Evolutionary conservation across 805 yeast genomes (phyloP).

Genomic region (Myxozyma monticola): DNA sequence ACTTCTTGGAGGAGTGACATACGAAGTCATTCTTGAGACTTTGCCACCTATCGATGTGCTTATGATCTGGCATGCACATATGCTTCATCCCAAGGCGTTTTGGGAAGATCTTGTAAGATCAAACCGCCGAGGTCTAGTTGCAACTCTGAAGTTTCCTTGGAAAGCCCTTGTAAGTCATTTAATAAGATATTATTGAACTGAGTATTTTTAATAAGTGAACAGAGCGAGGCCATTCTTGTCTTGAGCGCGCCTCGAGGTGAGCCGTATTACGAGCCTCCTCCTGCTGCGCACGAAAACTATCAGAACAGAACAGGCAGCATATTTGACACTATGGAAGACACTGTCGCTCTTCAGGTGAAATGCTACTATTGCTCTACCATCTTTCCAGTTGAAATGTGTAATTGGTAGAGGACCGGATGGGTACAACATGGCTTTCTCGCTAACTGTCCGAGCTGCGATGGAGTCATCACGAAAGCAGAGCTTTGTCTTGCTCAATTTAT

Average conservation of each 20-base stretch:
- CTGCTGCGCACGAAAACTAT: not conserved
- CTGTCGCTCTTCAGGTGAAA: not conserved
- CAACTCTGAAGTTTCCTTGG: constrained; percentile 15
- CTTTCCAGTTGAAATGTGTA: constrained; percentile 4
- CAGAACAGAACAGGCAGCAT: not conserved
- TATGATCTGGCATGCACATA: constrained; percentile 34
- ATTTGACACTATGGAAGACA: constrained; percentile 1
- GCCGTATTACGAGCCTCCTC: not conserved
- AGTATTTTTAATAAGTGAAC: not conserved
- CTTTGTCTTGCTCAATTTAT: constrained; percentile 8
- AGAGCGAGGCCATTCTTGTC: not conserved
- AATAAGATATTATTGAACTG: not conserved
- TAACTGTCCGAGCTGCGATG: constrained; percentile 7
- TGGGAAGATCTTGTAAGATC: constrained; percentile 28
- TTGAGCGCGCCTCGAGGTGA: not conserved
- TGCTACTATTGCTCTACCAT: constrained; percentile 8
- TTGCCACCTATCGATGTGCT: constrained; percentile 33
- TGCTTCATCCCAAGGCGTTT: constrained; percentile 32
- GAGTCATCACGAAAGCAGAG: not conserved
- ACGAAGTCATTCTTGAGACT: not conserved
- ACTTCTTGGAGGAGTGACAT: not conserved
- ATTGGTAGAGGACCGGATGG: constrained; percentile 10
- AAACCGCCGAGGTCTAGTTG: not conserved
- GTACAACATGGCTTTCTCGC: constrained; percentile 8
- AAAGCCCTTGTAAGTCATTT: constrained; percentile 4